A percentile compares a stretch with the other conserved stretches of the same genome.
Conservation (phyloP, 169 alveolate genomes). For the Plasmodium falciparum region DNA sequence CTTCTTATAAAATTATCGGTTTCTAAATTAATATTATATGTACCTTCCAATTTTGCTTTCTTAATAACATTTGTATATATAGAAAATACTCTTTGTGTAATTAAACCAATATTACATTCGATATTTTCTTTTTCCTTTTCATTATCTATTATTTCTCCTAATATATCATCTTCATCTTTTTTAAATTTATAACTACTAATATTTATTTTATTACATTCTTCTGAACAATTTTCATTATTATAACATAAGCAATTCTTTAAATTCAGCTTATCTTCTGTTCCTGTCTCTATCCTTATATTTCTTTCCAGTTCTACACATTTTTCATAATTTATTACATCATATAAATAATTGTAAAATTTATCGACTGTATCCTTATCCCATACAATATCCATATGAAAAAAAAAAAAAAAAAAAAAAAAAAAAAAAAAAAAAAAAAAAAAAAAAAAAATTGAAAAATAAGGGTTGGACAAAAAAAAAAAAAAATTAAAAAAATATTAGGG, state of each 20-base stretch:
- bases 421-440: background rate
- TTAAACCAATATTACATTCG: conserved; percentile 17
- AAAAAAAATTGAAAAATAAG: too few species aligned
- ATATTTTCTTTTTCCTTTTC: conserved; percentile 66
- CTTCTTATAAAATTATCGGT: conserved; percentile 74
- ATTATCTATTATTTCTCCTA: conserved; percentile 75
- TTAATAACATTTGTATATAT: conserved; percentile 55
- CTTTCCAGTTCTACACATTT: conserved; percentile 60
- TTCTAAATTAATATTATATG: conserved; percentile 30
- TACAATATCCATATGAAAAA: conserved; percentile 48
- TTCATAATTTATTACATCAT: conserved; percentile 31
- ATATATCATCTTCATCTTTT: conserved; percentile 74
- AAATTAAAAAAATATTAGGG: too few species aligned
- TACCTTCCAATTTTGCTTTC: conserved; percentile 48
- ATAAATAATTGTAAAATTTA: conserved; percentile 67
- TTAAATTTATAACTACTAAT: conserved; percentile 59
- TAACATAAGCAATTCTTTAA: background rate
- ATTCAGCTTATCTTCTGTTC: conserved; percentile 38
- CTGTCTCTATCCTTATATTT: conserved; percentile 65
- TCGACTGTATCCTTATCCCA: conserved; percentile 45
- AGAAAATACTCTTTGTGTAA: conserved; percentile 58
- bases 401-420: conserved; percentile 19
- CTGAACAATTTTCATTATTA: conserved; percentile 7
- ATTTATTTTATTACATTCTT: conserved; percentile 22
- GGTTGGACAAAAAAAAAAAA: too few species aligned